Evolutionary conservation across 176 grass and related monocot genomes (phyloP).

Genomic region (Lolium rigidum): DNA sequence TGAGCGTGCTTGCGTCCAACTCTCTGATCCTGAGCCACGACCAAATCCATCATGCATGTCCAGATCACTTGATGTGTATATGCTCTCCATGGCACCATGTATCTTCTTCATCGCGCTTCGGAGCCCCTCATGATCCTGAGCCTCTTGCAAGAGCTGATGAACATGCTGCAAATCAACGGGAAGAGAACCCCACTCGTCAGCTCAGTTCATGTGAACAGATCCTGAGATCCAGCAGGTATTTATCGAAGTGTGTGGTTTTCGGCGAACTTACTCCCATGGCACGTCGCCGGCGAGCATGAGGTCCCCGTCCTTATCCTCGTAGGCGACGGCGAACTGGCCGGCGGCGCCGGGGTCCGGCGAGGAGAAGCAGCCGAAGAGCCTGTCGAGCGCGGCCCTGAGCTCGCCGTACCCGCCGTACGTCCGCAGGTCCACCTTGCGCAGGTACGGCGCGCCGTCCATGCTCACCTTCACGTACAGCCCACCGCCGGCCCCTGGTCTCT

Average conservation of each 20-base stretch:
- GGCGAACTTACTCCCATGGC: slow-evolving; percentile 66
- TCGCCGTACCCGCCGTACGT: slow-evolving; percentile 64
- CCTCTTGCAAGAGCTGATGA: slow-evolving; percentile 77
- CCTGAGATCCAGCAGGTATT: too few relatives aligned
- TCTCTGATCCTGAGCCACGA: background rate
- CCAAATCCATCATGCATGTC: background rate
- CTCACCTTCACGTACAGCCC: slow-evolving; percentile 68
- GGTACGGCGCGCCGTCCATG: slow-evolving; percentile 78
- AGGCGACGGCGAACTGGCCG: slow-evolving; percentile 56
- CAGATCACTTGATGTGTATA: background rate
- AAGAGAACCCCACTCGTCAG: background rate
- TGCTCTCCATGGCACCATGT: background rate
- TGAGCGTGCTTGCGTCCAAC: background rate
- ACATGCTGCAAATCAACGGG: slow-evolving; percentile 55
- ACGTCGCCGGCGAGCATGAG: slow-evolving; percentile 86
- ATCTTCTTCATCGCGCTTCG: slow-evolving; percentile 46
- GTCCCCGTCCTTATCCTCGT: slow-evolving; percentile 84
- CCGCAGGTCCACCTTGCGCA: slow-evolving; percentile 72
- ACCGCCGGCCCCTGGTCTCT: background rate
- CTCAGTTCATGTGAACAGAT: background rate
- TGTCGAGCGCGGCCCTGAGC: slow-evolving; percentile 51
- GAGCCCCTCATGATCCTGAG: slow-evolving; percentile 66
- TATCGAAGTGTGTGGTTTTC: background rate
- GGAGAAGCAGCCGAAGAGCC: slow-evolving; percentile 69
- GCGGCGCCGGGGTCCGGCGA: too few relatives aligned